These are phyloP conservation scores for Ganoderma leucocontextum DNA, from an alignment of 1,284 basidiomycete species.

Conservation along the genomic window DNA sequence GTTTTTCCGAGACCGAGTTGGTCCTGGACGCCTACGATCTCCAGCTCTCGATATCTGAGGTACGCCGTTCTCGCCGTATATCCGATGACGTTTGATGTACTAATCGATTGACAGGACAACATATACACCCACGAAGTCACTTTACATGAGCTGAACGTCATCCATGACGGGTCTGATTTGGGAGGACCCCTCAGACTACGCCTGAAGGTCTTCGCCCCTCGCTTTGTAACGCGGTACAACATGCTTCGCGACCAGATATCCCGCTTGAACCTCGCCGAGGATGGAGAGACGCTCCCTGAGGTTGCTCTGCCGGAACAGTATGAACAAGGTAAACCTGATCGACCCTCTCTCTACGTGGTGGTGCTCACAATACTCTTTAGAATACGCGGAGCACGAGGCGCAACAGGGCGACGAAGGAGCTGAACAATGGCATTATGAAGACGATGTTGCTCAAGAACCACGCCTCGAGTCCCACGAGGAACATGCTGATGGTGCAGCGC, in stretches of 20 bases:
- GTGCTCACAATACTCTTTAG: not conserved
- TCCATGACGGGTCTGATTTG: constrained; percentile 73
- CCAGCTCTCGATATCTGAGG: constrained; percentile 70
- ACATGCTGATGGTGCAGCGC: not conserved
- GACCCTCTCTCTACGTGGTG: not conserved
- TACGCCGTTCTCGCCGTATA: constrained; percentile 39
- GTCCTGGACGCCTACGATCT: constrained; percentile 74
- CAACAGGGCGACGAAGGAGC: constrained; percentile 5
- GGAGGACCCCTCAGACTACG: constrained; percentile 70
- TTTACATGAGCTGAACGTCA: constrained; percentile 73
- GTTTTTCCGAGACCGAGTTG: constrained; percentile 66
- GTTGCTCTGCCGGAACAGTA: constrained; percentile 1
- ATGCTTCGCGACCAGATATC: constrained; percentile 65
- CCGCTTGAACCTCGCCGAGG: constrained; percentile 49
- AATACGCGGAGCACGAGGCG: not conserved
- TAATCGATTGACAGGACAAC: constrained; percentile 63
- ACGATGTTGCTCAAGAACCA: not conserved
- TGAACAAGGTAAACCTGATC: constrained; percentile 16
- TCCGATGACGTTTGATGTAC: not conserved
- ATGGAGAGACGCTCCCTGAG: constrained; percentile 31
- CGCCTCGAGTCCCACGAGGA: not conserved
- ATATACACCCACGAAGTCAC: constrained; percentile 74
- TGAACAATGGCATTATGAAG: not conserved
- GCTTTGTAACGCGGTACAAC: constrained; percentile 76
- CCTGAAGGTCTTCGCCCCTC: constrained; percentile 57